Evolutionary conservation across 78 protist species (phyloP), one percentile per base, ranked within the genome.

Genomic region (Dictyostelium brefeldianum): DNA sequence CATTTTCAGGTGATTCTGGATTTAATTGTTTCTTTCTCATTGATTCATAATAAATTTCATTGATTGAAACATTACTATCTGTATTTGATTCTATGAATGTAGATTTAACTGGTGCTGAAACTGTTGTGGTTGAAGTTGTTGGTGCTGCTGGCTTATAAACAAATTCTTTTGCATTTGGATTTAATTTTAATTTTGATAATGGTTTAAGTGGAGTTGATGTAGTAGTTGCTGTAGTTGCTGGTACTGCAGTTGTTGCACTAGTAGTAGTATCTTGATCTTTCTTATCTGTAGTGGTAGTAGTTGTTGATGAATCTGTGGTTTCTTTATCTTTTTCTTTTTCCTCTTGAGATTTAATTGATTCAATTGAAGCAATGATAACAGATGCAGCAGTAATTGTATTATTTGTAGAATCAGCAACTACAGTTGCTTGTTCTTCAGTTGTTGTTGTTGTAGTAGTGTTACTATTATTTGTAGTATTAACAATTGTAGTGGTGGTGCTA

Each of bases 101-200:
- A 0, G 27, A 9, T 8, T 17, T 54, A 36, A 36, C 2, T n/a
- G 50, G 54, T n/a, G 74, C 46, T 65, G 74, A 3, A 14, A 51
- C 10, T 65, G n/a, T 59, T 2, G 27, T 50, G 43, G 74, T 14
- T 65, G 74, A 3, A 1, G 15, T 14, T 65, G n/a, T 59, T 17
- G 11, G 3, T 5, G 54, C 15, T 2, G 27, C 25, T 17, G 70
- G 25, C 22, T 82, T 83, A 47, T 62, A 78, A 20, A 70, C 73
- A 77, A 87, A 87, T 87, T 25, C 74, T 48, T 87, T 87, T 36
- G 93, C 83, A 65, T 87, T 87, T 43, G 93, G 93, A 64, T 87
- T 87, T 36, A 87, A 51, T 77, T 87, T 87, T 18, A 74, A 65
- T 65, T 64, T 87, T 20, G 80, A 50, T 48, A 50, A 25, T 47